A percentile compares a stretch with the other conserved stretches of the same genome.
Conservation (phyloP, 1,284 basidiomycete genomes). For the Butyriboletus appendiculatus region DNA sequence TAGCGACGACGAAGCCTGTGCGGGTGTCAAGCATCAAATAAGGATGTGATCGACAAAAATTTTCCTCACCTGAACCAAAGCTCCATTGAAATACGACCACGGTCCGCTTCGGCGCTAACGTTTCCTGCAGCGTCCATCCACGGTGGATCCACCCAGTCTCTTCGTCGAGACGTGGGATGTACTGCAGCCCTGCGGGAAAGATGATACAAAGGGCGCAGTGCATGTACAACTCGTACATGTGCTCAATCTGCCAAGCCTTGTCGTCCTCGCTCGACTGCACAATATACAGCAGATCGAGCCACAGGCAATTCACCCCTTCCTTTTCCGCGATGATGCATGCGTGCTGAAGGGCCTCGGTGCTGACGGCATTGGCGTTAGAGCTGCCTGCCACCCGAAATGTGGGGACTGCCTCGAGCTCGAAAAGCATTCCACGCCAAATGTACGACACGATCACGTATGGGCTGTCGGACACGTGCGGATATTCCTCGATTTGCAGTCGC, state of each 20-base stretch:
- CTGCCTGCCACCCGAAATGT: not conserved
- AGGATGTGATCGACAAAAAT: too few relatives aligned
- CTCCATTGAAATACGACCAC: constrained; percentile 1
- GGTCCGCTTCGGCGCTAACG: not conserved
- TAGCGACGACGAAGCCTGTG: not conserved
- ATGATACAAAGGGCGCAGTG: not conserved
- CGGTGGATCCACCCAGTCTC: constrained; percentile 2
- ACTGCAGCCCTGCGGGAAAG: not conserved
- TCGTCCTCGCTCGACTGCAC: not conserved
- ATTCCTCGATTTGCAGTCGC: not conserved
- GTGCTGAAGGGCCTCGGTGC: not conserved
- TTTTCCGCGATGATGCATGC: not conserved
- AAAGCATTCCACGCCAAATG: not conserved
- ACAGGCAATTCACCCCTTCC: not conserved
- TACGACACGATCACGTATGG: not conserved
- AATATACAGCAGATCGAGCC: constrained; percentile 2
- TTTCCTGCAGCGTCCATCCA: constrained; percentile 2
- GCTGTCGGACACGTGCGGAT: not conserved
- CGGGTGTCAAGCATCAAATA: not conserved
- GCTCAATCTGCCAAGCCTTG: constrained; percentile 1
- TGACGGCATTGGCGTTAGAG: not conserved
- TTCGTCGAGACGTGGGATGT: constrained; percentile 1
- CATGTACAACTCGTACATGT: constrained; percentile 2
- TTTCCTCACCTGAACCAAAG: not conserved
- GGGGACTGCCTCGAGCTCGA: not conserved